Evolutionary conservation across 768 basidiomycete genomes (phyloP), one percentile per base, ranked within the genome.

Genomic region (Lactarius evosmus): DNA sequence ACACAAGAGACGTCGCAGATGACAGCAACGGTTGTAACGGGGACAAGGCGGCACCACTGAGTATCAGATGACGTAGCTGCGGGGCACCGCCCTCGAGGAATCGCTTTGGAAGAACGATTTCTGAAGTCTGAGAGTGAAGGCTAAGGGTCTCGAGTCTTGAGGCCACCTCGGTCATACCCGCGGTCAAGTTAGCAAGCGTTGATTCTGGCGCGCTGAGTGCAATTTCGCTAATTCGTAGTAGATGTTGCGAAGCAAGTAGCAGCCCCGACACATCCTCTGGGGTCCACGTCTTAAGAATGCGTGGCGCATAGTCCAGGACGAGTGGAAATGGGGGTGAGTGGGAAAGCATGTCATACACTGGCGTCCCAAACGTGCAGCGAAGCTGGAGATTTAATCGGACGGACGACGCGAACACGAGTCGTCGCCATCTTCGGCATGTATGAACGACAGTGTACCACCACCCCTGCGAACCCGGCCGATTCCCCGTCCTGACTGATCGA

Each of bases 401-500:
- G 16, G 64, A 56, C n/a, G 64, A 65, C 22, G 64, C 25, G 29
- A 65, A 65, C 17, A 61, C 64, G 38, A 61, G 59, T 22, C 12
- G 46, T 36, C 63, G 55, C 59, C 59, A 65, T 27, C 59, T 50
- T n/a, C 6, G 38, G 40, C 53, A 61, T 5, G 33, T 51, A 30
- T 65, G 63, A 2, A 54, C 63, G 49, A 65, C 59, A 25, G 60
- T 61, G 49, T 65, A 65, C 63, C 63, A 65, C 40, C 63, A 50
- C 19, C 30, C 38, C 44, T 61, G 59, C 7, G 34, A 29, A 50
- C 36, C 34, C 17, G 44, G 7, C 44, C 53, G 49, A 38, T 49
- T 38, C 6, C 34, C 44, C 19, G 25, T 44, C 11, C 16, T 40
- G 53, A 49, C 2, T 16, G 19, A 29, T 40, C 54, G 59, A 44